Base-by-base conservation (phyloP, 495 filamentous ascomycete species). In the Hypoxylon trugodes region DNA sequence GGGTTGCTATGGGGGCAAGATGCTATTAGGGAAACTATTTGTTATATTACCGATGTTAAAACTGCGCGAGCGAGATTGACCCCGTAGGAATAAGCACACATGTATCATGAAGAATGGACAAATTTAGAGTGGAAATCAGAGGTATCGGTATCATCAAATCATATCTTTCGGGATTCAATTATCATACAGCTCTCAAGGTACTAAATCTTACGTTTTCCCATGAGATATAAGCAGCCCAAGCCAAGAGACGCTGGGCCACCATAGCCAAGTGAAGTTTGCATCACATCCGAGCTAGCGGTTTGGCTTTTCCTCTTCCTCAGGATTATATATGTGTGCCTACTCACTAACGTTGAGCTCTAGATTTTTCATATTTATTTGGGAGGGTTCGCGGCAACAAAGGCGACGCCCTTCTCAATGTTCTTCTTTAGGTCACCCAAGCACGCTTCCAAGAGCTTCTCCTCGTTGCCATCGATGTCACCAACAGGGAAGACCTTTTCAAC, bases 401-500 rank as follows among this genome's bases (percentile, higher is more conserved):
- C 54, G 38, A 80, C 76, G 67, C 82, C 82, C 80, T 85, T 85
- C 50, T 78, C 75, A 68, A 85, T 85, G 78, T 85, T 85, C 81
- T 91, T 92, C 85, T 93, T 92, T 76, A 98, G 84, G 82, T 98
- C 95, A 65, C 69, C 78, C 59, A 97, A 80, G 83, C 85, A 89
- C 65, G 86, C 89, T 73, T 94, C 90, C 62, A 98, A 77, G 66
- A 98, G 87, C 79, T 89, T 87, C 86, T 96, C 79, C 87, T 98
- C 95, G 74, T 89, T 82, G 60, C 86, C 84, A 69, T 88, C 90
- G 69, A 97, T 72, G 76, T 89, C 80, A 76, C 93, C 94, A 69
- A 98, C 83, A 59, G 87, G 83, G 75, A 87, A 81, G 76, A 97
- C 93, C 86, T 93, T 89, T 87, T 96, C 90, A 62, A 92, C 93